Conservation (phyloP, 345 rosid genomes). For the Viola odorata region DNA sequence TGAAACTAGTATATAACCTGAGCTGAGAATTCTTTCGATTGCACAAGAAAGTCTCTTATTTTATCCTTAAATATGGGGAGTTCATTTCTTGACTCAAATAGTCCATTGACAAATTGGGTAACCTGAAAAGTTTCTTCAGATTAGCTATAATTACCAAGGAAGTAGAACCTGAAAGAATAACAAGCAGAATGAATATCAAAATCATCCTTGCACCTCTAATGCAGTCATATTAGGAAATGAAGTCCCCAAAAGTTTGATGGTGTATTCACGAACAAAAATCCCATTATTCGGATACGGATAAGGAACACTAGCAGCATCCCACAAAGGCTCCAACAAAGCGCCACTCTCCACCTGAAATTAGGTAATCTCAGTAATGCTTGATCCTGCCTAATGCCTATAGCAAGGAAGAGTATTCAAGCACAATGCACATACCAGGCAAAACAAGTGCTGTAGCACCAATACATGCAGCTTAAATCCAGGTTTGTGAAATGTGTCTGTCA, state of each 20-base stretch:
- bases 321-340: slow-evolving; percentile 76
- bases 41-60: slow-evolving; percentile 93
- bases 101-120: slow-evolving; percentile 78
- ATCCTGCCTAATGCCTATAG: not conserved
- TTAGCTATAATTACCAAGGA: slow-evolving; percentile 8
- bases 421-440: slow-evolving; percentile 59
- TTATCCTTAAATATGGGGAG: slow-evolving; percentile 73
- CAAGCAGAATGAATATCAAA: not conserved
- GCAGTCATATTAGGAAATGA: slow-evolving; percentile 96
- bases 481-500: slow-evolving; percentile 95
- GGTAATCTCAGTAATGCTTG: not conserved
- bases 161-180: slow-evolving; percentile 1
- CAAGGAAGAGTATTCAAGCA: not conserved
- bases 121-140: slow-evolving; percentile 43
- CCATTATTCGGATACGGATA: slow-evolving; percentile 72
- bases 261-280: slow-evolving; percentile 78
- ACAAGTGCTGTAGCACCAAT: slow-evolving; percentile 74
- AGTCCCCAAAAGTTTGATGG: slow-evolving; percentile 81
- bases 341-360: slow-evolving; percentile 71
- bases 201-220: slow-evolving; percentile 49
- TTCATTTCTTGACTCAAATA: slow-evolving; percentile 76
- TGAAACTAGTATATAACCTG: slow-evolving; percentile 38
- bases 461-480: slow-evolving; percentile 99
- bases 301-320: slow-evolving; percentile 76
- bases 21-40: slow-evolving; percentile 78